These are phyloP conservation scores for Luzula sylvatica DNA, from an alignment of 176 grass and related monocot species.

Conservation along the genomic window DNA sequence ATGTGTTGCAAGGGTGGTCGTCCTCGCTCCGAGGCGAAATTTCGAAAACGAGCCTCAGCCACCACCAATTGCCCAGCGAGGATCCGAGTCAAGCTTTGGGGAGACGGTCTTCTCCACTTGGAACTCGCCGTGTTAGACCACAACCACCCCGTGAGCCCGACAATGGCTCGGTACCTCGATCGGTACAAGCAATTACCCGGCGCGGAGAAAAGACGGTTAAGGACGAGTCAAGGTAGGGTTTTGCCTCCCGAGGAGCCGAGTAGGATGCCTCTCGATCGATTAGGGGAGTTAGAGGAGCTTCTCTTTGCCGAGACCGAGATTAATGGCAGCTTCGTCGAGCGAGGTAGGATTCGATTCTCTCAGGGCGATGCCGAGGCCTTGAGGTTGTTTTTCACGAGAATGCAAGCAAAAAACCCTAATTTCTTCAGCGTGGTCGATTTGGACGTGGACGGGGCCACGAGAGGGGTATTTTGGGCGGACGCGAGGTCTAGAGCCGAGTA, in stretches of 20 bases:
- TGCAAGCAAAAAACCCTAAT: slow-evolving; percentile 89
- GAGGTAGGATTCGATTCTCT: slow-evolving; percentile 60
- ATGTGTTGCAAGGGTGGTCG: slow-evolving; percentile 94
- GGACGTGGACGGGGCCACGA: slow-evolving; percentile 58
- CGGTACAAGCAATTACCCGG: slow-evolving; percentile 73
- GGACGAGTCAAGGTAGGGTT: slow-evolving; percentile 38
- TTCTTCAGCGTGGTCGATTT: slow-evolving; percentile 86
- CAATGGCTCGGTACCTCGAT: slow-evolving; percentile 89
- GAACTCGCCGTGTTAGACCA: slow-evolving; percentile 81
- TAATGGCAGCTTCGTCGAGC: slow-evolving; percentile 50
- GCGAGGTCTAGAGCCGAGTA: slow-evolving; percentile 68
- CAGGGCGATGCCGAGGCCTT: slow-evolving; percentile 78
- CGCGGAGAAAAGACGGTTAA: slow-evolving; percentile 46
- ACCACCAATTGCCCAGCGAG: slow-evolving; percentile 86
- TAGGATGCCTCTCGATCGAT: slow-evolving; percentile 53
- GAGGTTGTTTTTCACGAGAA: slow-evolving; percentile 80
- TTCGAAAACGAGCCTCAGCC: slow-evolving; percentile 69
- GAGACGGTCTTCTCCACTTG: slow-evolving; percentile 78
- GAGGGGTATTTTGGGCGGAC: slow-evolving; percentile 89
- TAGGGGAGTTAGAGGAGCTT: slow-evolving; percentile 59
- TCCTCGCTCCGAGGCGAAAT: slow-evolving; percentile 75
- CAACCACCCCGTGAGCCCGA: slow-evolving; percentile 88
- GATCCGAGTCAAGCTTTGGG: slow-evolving; percentile 88
- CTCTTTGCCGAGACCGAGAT: slow-evolving; percentile 75
- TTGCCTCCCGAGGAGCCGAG: slow-evolving; percentile 57